phyloP scores from a whole-genome alignment of 139 green algal genomes.

The Chlamydomonas eustigma region DNA sequence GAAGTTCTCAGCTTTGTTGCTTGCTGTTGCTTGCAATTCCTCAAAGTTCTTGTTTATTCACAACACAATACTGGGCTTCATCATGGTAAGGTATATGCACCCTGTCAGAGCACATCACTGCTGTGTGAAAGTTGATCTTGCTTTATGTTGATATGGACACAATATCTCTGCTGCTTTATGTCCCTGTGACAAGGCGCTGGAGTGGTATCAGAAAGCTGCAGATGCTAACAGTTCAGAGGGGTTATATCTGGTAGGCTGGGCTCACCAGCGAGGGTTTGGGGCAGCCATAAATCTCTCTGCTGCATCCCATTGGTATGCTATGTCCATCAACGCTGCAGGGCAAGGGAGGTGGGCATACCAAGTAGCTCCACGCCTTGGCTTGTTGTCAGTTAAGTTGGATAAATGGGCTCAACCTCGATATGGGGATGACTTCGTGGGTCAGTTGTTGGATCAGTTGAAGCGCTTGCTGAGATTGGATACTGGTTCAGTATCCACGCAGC shows the following conservation, averaged over 20 bases:
- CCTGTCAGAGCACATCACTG: too few species aligned
- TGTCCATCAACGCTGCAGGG: not conserved
- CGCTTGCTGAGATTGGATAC: not conserved
- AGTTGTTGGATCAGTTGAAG: not conserved
- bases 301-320: conserved; percentile 14
- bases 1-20: too few species aligned
- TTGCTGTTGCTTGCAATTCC: not conserved
- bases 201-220: conserved; percentile 21
- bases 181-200: not conserved
- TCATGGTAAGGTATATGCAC: not conserved
- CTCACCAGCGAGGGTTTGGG: conserved; percentile 24
- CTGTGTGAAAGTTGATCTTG: too few species aligned
- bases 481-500: not conserved
- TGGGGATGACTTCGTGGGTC: not conserved
- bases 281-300: conserved; percentile 9
- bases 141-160: not conserved
- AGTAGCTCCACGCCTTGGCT: conserved; percentile 16
- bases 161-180: not conserved
- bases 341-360: not conserved
- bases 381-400: conserved; percentile 23
- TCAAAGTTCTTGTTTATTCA: not conserved
- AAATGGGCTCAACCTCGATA: conserved; percentile 5
- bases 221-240: conserved; percentile 14
- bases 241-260: conserved; percentile 33
- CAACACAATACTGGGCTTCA: not conserved